Base-by-base conservation (phyloP, 2,329 filamentous ascomycete genomes). In the Leptosphaerulina australis region DNA sequence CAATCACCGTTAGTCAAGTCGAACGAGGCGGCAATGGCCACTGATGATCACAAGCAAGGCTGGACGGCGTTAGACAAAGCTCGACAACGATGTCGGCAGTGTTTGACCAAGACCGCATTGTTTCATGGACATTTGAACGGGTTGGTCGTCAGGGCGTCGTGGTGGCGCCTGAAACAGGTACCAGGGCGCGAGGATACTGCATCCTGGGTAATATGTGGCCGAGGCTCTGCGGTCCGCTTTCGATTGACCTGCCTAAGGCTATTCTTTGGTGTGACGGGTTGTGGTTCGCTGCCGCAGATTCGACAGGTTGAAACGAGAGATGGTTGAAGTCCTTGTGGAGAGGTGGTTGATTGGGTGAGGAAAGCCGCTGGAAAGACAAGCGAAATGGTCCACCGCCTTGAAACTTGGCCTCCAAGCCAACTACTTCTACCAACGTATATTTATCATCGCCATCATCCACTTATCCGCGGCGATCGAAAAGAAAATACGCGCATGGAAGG, bases 51-150 rank as follows among this genome's bases (percentile, higher is more conserved):
- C 40, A 43, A 25, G 37, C 49, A 53, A 45, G 51, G 52, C 53
- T 53, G 47, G 37, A 44, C 50, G 31, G 28, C 46, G 41, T 31
- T 37, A 35, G 41, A 44, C 48, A 45, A 45, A 36, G 30, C 48
- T 41, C 29, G 20, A 39, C 25, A 36, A 26, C 17, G 25, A 12
- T 20, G 17, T 36, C 26, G 35, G 48, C 31, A 40, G 41, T 53
- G 59, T 64, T 64, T 63, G 55, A 63, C 54, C 47, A 60, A 45
- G 54, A 53, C 24, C 22, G 43, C 35, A 43, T 40, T 60, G 66
- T 69, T 69, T 69, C 64, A 67, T 49, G 58, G 60, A 63, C 55
- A 67, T 67, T 63, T 53, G 52, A 39, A 60, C 51, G 59, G 59
- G 59, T 55, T 51, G 48, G 43, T 15, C 36, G 36, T 36, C 21